Evolutionary conservation across 768 basidiomycete species (phyloP).

Genomic region (Sporobolomyces phaffii): DNA sequence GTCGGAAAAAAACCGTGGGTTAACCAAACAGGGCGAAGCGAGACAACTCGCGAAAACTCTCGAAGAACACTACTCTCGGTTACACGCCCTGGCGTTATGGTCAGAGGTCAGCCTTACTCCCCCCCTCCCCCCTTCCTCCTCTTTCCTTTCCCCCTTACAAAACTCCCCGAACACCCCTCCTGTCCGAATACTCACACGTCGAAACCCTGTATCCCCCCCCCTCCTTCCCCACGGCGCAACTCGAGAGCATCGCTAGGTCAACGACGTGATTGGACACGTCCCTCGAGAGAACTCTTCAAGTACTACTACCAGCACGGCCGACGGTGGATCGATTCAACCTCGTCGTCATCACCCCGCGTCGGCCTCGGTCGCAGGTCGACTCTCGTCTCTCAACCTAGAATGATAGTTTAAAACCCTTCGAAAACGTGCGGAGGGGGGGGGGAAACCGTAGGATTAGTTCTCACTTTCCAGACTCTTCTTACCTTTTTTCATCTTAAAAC

Average conservation of each 20-base stretch:
- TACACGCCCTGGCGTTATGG: slow-evolving; percentile 32
- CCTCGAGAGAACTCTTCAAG: slow-evolving; percentile 3
- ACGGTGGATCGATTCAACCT: too few relatives aligned
- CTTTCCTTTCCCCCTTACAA: too few relatives aligned
- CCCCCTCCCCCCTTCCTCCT: neutral
- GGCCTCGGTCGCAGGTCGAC: neutral
- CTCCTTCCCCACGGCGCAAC: too few relatives aligned
- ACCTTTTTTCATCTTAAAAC: too few relatives aligned
- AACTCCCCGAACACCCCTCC: too few relatives aligned
- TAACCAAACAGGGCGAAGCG: slow-evolving; percentile 28
- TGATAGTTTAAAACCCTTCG: neutral
- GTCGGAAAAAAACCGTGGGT: too few relatives aligned
- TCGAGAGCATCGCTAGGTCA: slow-evolving; percentile 1
- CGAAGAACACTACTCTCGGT: slow-evolving; percentile 32
- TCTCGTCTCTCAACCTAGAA: neutral
- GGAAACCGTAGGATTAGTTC: too few relatives aligned
- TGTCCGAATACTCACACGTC: too few relatives aligned
- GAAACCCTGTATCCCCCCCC: too few relatives aligned
- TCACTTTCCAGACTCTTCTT: too few relatives aligned
- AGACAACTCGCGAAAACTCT: slow-evolving; percentile 30
- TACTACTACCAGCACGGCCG: too few relatives aligned
- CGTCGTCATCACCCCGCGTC: neutral
- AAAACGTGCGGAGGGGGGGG: too few relatives aligned
- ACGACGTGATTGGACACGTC: slow-evolving; percentile 16
- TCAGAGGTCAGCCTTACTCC: slow-evolving; percentile 1